Percentiles rank a stretch among this genome's conserved stretches.
Conservation (phyloP, 1,139 yeast species). For the Magnusiomyces paraingens region DNA sequence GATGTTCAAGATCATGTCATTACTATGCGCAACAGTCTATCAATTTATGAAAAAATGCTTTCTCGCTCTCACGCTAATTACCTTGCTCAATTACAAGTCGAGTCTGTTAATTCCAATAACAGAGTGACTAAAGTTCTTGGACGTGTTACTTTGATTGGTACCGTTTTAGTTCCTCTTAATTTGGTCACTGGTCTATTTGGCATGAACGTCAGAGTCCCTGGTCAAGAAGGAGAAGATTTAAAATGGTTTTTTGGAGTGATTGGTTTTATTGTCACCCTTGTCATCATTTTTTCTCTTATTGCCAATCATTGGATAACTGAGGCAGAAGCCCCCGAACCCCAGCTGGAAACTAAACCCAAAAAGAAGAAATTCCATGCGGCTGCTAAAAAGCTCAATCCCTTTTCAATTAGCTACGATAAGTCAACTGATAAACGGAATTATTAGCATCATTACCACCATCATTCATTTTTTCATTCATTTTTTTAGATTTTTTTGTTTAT, state of each 20-base stretch:
- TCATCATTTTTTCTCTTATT: conserved; percentile 19
- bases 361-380: not conserved
- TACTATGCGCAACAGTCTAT: conserved; percentile 87
- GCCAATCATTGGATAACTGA: conserved; percentile 24
- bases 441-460: not conserved
- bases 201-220: conserved; percentile 91
- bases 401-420: not conserved
- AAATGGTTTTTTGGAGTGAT: conserved; percentile 67
- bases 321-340: conserved; percentile 9
- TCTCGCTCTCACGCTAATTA: conserved; percentile 89
- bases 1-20: conserved; percentile 97
- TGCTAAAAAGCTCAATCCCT: conserved; percentile 4
- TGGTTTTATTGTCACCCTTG: conserved; percentile 33
- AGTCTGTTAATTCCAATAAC: conserved; percentile 77
- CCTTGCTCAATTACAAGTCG: conserved; percentile 89
- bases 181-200: conserved; percentile 90
- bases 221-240: conserved; percentile 41
- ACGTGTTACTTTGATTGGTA: conserved; percentile 85
- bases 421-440: not conserved
- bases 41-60: conserved; percentile 87
- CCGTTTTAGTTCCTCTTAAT: conserved; percentile 83
- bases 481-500: not conserved
- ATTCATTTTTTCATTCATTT: not conserved
- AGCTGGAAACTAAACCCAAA: not conserved
- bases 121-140: conserved; percentile 81